Evolutionary conservation across 805 yeast genomes (phyloP).

Genomic region (Zygosaccharomyces bailii): DNA sequence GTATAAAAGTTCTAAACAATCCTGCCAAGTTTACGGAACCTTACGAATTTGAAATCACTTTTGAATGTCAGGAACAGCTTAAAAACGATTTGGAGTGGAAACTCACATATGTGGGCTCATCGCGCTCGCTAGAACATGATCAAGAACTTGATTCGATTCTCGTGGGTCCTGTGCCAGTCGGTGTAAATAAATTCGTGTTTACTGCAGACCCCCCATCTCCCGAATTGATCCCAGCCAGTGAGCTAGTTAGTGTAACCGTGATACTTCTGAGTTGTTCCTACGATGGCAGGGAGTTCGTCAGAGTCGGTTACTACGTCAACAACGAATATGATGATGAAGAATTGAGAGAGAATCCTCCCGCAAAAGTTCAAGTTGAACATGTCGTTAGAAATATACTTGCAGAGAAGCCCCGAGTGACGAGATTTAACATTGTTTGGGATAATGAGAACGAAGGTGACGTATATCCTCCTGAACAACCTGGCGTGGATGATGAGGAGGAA

Average conservation of each 20-base stretch:
- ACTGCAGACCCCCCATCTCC: conserved; percentile 97
- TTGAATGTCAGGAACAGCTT: conserved; percentile 91
- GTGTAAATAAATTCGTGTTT: conserved; percentile 87
- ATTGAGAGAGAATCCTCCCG: conserved; percentile 87
- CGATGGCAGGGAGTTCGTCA: conserved; percentile 88
- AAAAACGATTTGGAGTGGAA: conserved; percentile 92
- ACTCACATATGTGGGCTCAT: conserved; percentile 92
- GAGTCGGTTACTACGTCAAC: conserved; percentile 97
- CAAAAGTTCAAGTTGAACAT: conserved; percentile 87
- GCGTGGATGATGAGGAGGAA: conserved; percentile 58
- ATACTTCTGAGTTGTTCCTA: conserved; percentile 89
- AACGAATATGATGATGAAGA: conserved; percentile 95
- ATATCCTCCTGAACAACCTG: conserved; percentile 76
- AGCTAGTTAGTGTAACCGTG: conserved; percentile 91
- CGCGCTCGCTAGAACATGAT: conserved; percentile 90
- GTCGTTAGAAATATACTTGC: conserved; percentile 93
- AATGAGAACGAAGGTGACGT: conserved; percentile 64
- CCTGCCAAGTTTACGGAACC: conserved; percentile 94
- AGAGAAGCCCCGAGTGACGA: conserved; percentile 95
- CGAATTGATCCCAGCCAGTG: conserved; percentile 93
- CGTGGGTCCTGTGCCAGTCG: conserved; percentile 99
- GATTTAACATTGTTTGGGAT: conserved; percentile 97
- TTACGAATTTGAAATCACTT: conserved; percentile 94
- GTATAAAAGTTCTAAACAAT: conserved; percentile 87
- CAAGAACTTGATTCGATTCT: conserved; percentile 92